Conservation (phyloP, 2,329 filamentous ascomycete species). For the Ophiocordyceps unilateralis region DNA sequence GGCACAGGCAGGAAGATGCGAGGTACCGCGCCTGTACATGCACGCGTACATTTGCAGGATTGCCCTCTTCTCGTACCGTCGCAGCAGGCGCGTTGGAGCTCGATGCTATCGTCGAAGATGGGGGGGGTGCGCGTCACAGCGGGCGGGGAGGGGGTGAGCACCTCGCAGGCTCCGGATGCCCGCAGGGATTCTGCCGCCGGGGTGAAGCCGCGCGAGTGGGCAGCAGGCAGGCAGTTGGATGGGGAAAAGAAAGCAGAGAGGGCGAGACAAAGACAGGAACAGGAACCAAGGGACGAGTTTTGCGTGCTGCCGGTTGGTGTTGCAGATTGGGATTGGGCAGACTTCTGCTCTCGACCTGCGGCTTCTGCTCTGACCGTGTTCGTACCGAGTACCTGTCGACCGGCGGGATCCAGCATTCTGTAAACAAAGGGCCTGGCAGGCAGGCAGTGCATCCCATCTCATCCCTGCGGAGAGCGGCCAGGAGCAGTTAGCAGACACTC, state of each 20-base stretch:
- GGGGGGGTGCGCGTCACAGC: not conserved
- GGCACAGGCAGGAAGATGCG: not conserved
- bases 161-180: not conserved
- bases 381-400: not conserved
- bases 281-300: not conserved
- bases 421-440: not conserved
- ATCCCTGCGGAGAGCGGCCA: not conserved
- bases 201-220: not conserved
- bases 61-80: not conserved
- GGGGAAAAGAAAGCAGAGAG: not conserved
- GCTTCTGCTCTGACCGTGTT: not conserved
- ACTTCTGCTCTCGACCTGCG: no score
- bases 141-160: not conserved
- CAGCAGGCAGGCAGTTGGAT: no score
- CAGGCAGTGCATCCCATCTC: not conserved
- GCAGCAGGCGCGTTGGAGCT: not conserved
- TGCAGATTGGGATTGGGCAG: not conserved
- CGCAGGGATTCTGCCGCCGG: not conserved
- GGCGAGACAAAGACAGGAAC: slow-evolving; percentile 4
- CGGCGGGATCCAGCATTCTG: not conserved
- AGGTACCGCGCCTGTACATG: not conserved
- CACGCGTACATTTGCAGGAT: not conserved
- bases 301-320: not conserved
- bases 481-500: no score
- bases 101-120: not conserved